Conservation (phyloP, 2,329 filamentous ascomycete species). For the Zarea fungicola region DNA sequence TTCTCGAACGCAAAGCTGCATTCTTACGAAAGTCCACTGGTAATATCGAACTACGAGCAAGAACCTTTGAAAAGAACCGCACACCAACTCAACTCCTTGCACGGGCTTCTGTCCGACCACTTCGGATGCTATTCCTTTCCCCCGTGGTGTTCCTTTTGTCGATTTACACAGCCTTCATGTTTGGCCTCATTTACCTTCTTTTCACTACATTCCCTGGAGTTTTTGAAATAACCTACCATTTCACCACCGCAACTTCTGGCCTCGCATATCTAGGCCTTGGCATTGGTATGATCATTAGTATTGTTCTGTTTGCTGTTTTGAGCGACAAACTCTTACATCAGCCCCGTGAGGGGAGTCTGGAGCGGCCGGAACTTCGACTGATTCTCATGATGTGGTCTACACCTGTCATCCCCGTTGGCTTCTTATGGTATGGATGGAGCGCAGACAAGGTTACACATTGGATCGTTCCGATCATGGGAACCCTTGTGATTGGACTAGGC, state of each 20-base stretch:
- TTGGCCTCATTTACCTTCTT: constrained; percentile 32
- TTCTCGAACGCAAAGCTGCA: constrained; percentile 26
- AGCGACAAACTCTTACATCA: constrained; percentile 16
- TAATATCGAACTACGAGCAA: constrained; percentile 19
- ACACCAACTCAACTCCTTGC: constrained; percentile 18
- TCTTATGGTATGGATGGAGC: constrained; percentile 55
- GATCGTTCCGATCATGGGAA: constrained; percentile 53
- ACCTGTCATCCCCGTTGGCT: constrained; percentile 43
- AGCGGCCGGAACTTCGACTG: constrained; percentile 41
- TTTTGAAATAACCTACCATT: constrained; percentile 31
- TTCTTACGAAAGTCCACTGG: constrained; percentile 26
- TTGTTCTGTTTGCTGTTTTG: constrained; percentile 16
- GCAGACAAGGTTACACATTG: constrained; percentile 46
- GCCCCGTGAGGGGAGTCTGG: not conserved
- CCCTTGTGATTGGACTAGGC: constrained; percentile 43
- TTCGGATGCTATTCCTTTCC: constrained; percentile 46
- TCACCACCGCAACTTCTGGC: constrained; percentile 20
- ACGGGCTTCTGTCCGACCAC: constrained; percentile 34
- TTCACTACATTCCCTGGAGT: constrained; percentile 33
- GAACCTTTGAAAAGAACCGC: constrained; percentile 7
- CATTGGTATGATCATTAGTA: constrained; percentile 25
- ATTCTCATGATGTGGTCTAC: constrained; percentile 38
- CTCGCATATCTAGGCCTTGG: constrained; percentile 49
- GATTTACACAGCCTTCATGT: constrained; percentile 31
- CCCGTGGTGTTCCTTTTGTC: constrained; percentile 46